Conservation (phyloP, 2,329 filamentous ascomycete genomes). For the Phialophora chinensis region DNA sequence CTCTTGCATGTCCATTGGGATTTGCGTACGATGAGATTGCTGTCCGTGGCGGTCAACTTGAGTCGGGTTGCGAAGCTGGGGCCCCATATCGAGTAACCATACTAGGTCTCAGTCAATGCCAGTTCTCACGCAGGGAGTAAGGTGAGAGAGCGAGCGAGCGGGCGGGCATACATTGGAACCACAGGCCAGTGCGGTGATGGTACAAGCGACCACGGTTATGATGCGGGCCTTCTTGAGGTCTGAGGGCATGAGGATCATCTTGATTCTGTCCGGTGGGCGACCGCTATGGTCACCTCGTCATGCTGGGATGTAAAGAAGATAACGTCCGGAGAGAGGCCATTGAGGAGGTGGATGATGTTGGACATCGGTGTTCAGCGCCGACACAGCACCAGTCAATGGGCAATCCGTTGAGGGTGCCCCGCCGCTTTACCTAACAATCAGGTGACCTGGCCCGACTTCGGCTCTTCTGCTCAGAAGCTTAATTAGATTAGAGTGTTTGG, state of each 20-base stretch:
- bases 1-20: constrained; percentile 11
- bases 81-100: constrained; percentile 97
- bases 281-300: constrained; percentile 20
- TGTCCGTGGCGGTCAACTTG: constrained; percentile 87
- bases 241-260: constrained; percentile 22
- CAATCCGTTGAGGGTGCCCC: no score
- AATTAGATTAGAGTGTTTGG: no score
- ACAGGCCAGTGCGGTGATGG: constrained; percentile 82
- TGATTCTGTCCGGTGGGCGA: constrained; percentile 9
- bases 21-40: constrained; percentile 78
- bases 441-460: no score
- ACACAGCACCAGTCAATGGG: no score
- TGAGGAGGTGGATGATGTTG: constrained; percentile 11
- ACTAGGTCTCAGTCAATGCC: constrained; percentile 59
- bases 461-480: no score
- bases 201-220: constrained; percentile 83
- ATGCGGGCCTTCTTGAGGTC: constrained; percentile 64
- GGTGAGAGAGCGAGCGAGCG: constrained; percentile 44
- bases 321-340: background rate
- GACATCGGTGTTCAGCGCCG: background rate
- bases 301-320: background rate
- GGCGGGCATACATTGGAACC: constrained; percentile 80
- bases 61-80: constrained; percentile 90
- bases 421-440: no score
- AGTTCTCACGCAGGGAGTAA: background rate